phyloP scores from a whole-genome alignment of 2,329 filamentous ascomycete genomes.

The Cyphellophora europaea region DNA sequence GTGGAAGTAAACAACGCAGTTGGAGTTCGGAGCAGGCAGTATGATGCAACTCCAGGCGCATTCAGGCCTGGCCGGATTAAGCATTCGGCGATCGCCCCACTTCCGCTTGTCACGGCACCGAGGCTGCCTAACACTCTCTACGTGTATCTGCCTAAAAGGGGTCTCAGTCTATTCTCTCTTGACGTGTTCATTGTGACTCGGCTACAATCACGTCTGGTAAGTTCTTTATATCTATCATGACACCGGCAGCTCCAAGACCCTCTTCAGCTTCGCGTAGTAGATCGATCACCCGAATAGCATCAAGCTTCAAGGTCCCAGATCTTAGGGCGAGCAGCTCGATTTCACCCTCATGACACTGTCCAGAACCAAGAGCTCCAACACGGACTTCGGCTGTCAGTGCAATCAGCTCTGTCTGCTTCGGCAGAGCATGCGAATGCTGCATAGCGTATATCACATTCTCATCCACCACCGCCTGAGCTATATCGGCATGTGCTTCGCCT shows the following conservation, averaged over 20 bases:
- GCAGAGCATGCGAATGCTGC: slow-evolving; percentile 33
- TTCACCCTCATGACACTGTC: slow-evolving; percentile 43
- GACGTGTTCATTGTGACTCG: slow-evolving; percentile 1
- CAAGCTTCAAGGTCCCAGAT: slow-evolving; percentile 21
- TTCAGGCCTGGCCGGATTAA: no score
- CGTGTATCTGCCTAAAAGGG: no score
- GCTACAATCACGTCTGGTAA: slow-evolving; percentile 15
- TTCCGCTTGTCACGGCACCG: no score
- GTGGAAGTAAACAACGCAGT: neutral
- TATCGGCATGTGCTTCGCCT: slow-evolving; percentile 14
- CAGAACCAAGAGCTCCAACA: slow-evolving; percentile 28
- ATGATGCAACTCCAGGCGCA: no score
- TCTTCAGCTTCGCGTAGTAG: slow-evolving; percentile 16
- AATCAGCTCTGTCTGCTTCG: slow-evolving; percentile 43
- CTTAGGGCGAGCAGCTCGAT: slow-evolving; percentile 33
- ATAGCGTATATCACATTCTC: slow-evolving; percentile 47
- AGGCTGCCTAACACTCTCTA: no score
- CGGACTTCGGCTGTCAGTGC: slow-evolving; percentile 49
- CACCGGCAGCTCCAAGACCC: slow-evolving; percentile 10
- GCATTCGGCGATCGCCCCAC: no score
- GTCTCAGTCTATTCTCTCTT: no score
- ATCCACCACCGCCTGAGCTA: slow-evolving; percentile 46
- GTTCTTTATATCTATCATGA: slow-evolving; percentile 14
- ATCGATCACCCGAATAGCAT: slow-evolving; percentile 19
- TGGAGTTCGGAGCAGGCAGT: no score